Conservation (phyloP, 2,329 filamentous ascomycete genomes). For the Cladophialophora bantiana region DNA sequence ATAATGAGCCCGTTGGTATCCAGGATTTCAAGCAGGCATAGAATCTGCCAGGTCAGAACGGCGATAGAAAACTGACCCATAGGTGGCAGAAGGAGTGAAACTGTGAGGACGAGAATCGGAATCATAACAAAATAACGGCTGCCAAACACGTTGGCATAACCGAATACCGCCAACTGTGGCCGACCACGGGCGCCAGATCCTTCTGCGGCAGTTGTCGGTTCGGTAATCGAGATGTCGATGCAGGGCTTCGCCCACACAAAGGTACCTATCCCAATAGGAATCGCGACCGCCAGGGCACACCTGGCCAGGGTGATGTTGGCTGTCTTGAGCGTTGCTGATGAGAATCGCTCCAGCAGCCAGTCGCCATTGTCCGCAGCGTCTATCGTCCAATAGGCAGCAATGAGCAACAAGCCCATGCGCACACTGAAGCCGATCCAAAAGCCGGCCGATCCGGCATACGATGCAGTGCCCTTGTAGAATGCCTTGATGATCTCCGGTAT, state of each 20-base stretch:
- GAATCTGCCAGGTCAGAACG: slow-evolving; percentile 84
- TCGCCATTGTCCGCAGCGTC: slow-evolving; percentile 86
- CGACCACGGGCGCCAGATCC: slow-evolving; percentile 46
- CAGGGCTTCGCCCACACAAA: slow-evolving; percentile 87
- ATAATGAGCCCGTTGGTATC: slow-evolving; percentile 68
- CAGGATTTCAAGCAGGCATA: slow-evolving; percentile 73
- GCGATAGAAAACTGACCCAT: slow-evolving; percentile 89
- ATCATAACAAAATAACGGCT: slow-evolving; percentile 86
- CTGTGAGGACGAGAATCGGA: slow-evolving; percentile 80
- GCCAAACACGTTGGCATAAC: slow-evolving; percentile 92
- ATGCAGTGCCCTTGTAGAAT: slow-evolving; percentile 81
- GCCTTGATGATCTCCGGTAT: slow-evolving; percentile 77
- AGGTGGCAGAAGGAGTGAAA: slow-evolving; percentile 81
- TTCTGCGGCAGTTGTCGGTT: slow-evolving; percentile 49
- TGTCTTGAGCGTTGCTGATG: slow-evolving; percentile 71
- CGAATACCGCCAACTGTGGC: slow-evolving; percentile 75
- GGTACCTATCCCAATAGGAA: slow-evolving; percentile 83
- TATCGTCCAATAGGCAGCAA: slow-evolving; percentile 84
- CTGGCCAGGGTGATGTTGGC: slow-evolving; percentile 80
- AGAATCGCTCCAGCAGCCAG: slow-evolving; percentile 71
- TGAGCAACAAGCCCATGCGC: slow-evolving; percentile 75
- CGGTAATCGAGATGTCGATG: slow-evolving; percentile 69
- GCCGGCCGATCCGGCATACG: slow-evolving; percentile 84
- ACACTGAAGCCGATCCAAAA: slow-evolving; percentile 67
- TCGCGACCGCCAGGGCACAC: slow-evolving; percentile 75